Evolutionary conservation across 495 filamentous ascomycete genomes (phyloP), one percentile per base, ranked within the genome.

Genomic region (Hypoxylon fuscum): DNA sequence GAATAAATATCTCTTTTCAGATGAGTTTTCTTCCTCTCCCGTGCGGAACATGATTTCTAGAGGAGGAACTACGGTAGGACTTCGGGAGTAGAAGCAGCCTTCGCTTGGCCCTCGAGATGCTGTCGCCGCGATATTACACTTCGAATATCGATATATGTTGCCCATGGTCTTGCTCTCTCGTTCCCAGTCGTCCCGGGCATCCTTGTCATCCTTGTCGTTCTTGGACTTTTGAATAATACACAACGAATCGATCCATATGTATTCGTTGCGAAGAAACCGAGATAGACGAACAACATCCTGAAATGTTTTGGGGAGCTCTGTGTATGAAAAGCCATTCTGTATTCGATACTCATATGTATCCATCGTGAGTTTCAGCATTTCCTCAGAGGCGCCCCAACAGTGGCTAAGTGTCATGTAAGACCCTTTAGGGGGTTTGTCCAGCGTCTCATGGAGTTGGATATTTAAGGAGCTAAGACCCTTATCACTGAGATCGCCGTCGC

Each of bases 201-300:
- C n/a, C n/a, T n/a, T n/a, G n/a, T n/a, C n/a, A n/a, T n/a, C n/a
- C n/a, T n/a, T n/a, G n/a, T n/a, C n/a, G n/a, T n/a, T n/a, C n/a
- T n/a, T n/a, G n/a, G n/a, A n/a, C n/a, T n/a, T 31, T 59, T 75
- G 72, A 8, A 72, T 55, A 17, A 73, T 75, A 32, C 72, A 75
- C 5, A 76, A 40, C 5, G 62, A 71, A 50, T 75, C 73, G 29
- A 76, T 73, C 73, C 73, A 76, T 11, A 76, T 3, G 52, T 73
- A 73, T 5, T 46, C 20, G 15, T 59, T 42, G 5, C 44, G 40
- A 15, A 76, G 45, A 21, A 38, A 52, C 14, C 47, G 38, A 10
- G 66, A 61, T 18, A 68, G 41, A 2, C 35, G 29, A 18, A 73
- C 55, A 34, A 63, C 65, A 8, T 77, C 59, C 46, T 63, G 56